Conservation (phyloP, 2,329 filamentous ascomycete species). For the Trichoderma gracile region DNA sequence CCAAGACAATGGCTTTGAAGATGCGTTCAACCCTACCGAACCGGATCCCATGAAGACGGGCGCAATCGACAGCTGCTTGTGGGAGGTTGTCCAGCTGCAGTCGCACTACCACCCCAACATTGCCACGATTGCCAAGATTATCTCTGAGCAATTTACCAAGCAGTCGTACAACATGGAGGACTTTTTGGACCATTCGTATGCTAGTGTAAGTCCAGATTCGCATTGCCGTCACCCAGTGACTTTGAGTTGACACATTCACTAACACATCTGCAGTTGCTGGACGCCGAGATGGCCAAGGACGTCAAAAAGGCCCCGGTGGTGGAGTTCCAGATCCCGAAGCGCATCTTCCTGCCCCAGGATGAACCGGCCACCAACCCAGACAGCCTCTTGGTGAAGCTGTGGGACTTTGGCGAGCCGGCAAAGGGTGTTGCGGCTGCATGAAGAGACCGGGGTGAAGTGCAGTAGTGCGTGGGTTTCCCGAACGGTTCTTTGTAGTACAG, state of each 20-base stretch:
- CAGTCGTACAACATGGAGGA: slow-evolving; percentile 93
- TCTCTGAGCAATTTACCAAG: slow-evolving; percentile 97
- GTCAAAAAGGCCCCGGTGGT: slow-evolving; percentile 85
- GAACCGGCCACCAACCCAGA: slow-evolving; percentile 50
- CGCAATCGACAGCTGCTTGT: slow-evolving; percentile 89
- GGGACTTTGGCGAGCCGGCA: slow-evolving; percentile 52
- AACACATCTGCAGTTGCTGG: slow-evolving; percentile 64
- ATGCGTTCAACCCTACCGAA: slow-evolving; percentile 77
- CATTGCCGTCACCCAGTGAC: too few species aligned
- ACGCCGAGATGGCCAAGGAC: slow-evolving; percentile 79
- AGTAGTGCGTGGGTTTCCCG: slow-evolving; percentile 16
- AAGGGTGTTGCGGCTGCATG: slow-evolving; percentile 19
- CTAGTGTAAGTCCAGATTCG: too few species aligned
- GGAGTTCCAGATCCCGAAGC: slow-evolving; percentile 92
- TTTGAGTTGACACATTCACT: slow-evolving; percentile 33
- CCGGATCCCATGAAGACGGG: slow-evolving; percentile 79
- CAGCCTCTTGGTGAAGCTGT: slow-evolving; percentile 59
- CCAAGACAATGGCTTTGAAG: slow-evolving; percentile 60
- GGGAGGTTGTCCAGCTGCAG: slow-evolving; percentile 90
- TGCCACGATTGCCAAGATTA: slow-evolving; percentile 87
- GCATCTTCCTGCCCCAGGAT: slow-evolving; percentile 65
- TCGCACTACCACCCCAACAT: slow-evolving; percentile 97
- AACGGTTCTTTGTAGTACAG: neutral
- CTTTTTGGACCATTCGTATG: slow-evolving; percentile 93
- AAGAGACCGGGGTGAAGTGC: neutral